These are phyloP conservation scores for Papilionanthe hybrid DNA, from an alignment of 116 monocot species.

Conservation along the genomic window DNA sequence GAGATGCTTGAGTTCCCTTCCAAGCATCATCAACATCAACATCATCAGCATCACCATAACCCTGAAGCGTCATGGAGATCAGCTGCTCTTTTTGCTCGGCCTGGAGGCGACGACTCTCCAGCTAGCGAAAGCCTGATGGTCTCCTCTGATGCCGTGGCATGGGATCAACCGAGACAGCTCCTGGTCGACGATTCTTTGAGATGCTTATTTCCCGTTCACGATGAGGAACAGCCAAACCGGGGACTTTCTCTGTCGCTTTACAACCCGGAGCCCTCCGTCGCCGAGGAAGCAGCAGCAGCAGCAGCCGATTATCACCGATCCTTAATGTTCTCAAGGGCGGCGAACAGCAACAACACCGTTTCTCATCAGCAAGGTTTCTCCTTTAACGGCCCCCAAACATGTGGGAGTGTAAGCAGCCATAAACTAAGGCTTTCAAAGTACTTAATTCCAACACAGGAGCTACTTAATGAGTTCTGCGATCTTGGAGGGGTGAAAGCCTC, in stretches of 20 bases:
- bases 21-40: constrained; percentile 1
- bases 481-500: constrained; percentile 13
- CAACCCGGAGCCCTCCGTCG: constrained; percentile 4
- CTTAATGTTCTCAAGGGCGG: neutral
- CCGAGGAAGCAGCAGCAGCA: neutral
- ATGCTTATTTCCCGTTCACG: constrained; percentile 23
- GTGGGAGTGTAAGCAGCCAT: neutral
- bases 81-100: neutral
- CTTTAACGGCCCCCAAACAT: neutral
- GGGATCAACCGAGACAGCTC: constrained; percentile 18
- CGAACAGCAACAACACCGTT: neutral
- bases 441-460: constrained; percentile 28
- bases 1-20: constrained; percentile 55
- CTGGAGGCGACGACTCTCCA: constrained; percentile 9
- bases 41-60: neutral
- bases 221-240: neutral
- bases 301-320: constrained; percentile 4
- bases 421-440: constrained; percentile 24
- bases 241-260: constrained; percentile 30
- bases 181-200: constrained; percentile 30
- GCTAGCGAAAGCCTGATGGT: constrained; percentile 4
- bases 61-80: neutral
- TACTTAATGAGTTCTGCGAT: constrained; percentile 45
- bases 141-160: neutral
- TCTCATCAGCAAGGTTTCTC: neutral